A percentile compares a stretch with the other conserved stretches of the same genome.
phyloP scores from a whole-genome alignment of 208 protist genomes.

The Trypanosoma vivax region DNA sequence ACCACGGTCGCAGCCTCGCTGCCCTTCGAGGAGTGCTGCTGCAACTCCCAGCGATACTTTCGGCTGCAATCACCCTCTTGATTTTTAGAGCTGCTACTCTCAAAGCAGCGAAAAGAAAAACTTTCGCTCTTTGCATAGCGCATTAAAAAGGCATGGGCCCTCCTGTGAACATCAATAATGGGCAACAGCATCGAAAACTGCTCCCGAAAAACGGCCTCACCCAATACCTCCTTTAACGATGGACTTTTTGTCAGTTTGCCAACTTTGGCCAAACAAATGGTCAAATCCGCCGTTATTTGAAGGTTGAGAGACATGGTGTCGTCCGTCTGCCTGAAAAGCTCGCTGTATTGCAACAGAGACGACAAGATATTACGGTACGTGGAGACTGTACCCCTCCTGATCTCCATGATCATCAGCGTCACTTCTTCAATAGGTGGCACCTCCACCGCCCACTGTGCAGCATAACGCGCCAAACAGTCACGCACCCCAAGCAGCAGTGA shows the following conservation, averaged over 20 bases:
- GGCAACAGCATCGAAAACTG: slow-evolving; percentile 18
- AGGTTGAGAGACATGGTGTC: slow-evolving; percentile 4
- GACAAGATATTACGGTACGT: slow-evolving; percentile 5
- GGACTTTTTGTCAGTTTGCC: not conserved
- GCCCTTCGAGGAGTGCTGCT: not conserved
- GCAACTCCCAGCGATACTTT: slow-evolving; percentile 14
- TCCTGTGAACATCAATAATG: not conserved
- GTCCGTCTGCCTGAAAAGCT: not conserved
- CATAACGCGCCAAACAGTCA: slow-evolving; percentile 11
- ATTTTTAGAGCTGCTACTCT: not conserved
- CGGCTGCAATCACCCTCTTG: not conserved
- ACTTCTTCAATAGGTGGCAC: not conserved
- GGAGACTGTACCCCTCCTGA: slow-evolving; percentile 3
- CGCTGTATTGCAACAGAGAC: slow-evolving; percentile 14
- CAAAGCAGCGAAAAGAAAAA: slow-evolving; percentile 8
- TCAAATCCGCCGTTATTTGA: slow-evolving; percentile 9
- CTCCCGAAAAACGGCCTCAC: slow-evolving; percentile 5
- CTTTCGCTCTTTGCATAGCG: not conserved
- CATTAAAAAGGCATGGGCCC: slow-evolving; percentile 2
- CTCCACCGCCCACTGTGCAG: not conserved
- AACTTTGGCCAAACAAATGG: not conserved
- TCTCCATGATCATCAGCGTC: not conserved
- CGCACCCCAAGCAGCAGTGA: not conserved
- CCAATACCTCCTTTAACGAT: slow-evolving; percentile 1
- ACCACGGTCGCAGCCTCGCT: not conserved